These are phyloP conservation scores for Alternaria gaisen DNA, from an alignment of 2,329 filamentous ascomycete species.

Conservation along the genomic window DNA sequence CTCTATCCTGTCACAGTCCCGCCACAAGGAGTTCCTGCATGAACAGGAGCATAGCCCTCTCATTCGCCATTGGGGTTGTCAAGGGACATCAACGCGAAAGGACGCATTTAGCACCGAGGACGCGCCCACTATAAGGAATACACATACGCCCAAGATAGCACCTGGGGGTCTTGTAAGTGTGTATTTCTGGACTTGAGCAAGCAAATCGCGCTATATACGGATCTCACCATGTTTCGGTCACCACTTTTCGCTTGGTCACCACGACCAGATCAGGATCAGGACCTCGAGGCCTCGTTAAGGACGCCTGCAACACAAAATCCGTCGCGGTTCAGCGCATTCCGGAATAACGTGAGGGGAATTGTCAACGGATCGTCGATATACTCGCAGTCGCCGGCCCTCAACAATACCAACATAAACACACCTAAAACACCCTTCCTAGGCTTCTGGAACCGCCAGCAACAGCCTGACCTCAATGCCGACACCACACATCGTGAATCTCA, in stretches of 20 bases:
- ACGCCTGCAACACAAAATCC: slow-evolving; percentile 26
- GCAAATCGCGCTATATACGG: slow-evolving; percentile 16
- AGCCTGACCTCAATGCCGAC: slow-evolving; percentile 34
- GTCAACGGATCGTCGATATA: slow-evolving; percentile 51
- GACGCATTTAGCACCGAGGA: slow-evolving; percentile 30
- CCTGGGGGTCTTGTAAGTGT: slow-evolving; percentile 13
- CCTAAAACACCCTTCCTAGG: slow-evolving; percentile 47
- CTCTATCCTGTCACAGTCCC: slow-evolving; percentile 24
- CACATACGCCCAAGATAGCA: slow-evolving; percentile 25
- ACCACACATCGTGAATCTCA: slow-evolving; percentile 35
- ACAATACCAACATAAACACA: slow-evolving; percentile 35
- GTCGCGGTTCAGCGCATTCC: slow-evolving; percentile 33
- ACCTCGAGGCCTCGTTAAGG: slow-evolving; percentile 30
- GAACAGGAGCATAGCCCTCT: slow-evolving; percentile 30
- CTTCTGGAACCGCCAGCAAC: slow-evolving; percentile 42
- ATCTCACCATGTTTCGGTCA: slow-evolving; percentile 43
- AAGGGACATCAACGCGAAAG: slow-evolving; percentile 23
- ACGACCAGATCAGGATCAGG: slow-evolving; percentile 41
- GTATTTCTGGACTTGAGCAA: slow-evolving; percentile 22
- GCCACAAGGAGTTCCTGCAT: slow-evolving; percentile 37
- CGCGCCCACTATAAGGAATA: slow-evolving; percentile 43
- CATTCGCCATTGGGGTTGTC: slow-evolving; percentile 34
- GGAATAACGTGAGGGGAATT: slow-evolving; percentile 38
- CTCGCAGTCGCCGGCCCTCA: slow-evolving; percentile 43
- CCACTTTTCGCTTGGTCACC: slow-evolving; percentile 46